Percentiles rank a stretch among this genome's conserved stretches.
Evolutionary conservation across 306 rosid genomes (phyloP).

Genomic region (Begonia masoniana): DNA sequence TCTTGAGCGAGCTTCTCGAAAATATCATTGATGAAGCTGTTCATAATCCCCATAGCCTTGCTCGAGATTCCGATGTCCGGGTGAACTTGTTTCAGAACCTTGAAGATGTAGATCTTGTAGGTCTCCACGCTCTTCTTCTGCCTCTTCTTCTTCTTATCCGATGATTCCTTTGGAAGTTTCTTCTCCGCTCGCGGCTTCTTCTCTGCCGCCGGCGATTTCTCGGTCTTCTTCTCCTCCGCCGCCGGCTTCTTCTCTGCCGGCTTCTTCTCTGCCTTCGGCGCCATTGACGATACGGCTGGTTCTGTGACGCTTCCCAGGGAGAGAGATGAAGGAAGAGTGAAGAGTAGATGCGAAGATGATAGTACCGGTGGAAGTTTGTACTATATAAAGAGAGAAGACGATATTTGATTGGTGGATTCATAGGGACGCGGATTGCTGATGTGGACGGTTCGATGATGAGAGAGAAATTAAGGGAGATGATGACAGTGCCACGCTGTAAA

Average conservation of each 20-base stretch:
- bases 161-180: conserved; percentile 60
- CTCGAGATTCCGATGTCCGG: conserved; percentile 71
- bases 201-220: conserved; percentile 47
- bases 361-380: neutral
- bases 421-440: neutral
- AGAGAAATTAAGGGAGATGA: too few relatives aligned
- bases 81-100: conserved; percentile 67
- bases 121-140: conserved; percentile 54
- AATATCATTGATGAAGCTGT: conserved; percentile 63
- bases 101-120: conserved; percentile 74
- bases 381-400: neutral
- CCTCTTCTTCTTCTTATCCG: conserved; percentile 58
- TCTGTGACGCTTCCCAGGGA: too few relatives aligned
- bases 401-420: neutral
- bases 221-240: conserved; percentile 50
- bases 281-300: conserved; percentile 19
- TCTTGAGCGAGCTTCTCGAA: conserved; percentile 81
- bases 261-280: conserved; percentile 61
- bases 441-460: neutral
- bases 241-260: conserved; percentile 52
- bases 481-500: too few relatives aligned
- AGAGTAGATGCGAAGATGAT: too few relatives aligned
- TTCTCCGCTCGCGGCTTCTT: conserved; percentile 62
- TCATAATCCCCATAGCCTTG: conserved; percentile 85
- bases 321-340: too few relatives aligned